Percentiles rank a stretch among this genome's conserved stretches.
Evolutionary conservation across 805 yeast species (phyloP).

Genomic region (Cyberlindnera nakhonratchasimensis): DNA sequence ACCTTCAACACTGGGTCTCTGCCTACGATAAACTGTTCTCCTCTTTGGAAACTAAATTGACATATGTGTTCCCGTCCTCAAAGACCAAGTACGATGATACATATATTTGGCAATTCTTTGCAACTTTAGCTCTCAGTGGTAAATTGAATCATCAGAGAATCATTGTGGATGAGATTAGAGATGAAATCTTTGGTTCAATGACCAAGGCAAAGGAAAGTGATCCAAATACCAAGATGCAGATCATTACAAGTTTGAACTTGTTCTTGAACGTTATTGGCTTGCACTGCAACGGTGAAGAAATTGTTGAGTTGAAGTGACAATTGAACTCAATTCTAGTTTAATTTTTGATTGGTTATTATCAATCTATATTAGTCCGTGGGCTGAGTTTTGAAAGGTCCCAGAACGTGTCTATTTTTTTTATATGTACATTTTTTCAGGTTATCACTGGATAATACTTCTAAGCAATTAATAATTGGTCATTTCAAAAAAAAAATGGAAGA

Average conservation of each 20-base stretch:
- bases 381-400: slow-evolving; percentile 9
- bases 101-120: slow-evolving; percentile 95
- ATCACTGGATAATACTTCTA: neutral
- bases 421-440: neutral
- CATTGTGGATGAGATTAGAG: slow-evolving; percentile 91
- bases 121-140: slow-evolving; percentile 89
- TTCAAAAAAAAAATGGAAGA: neutral
- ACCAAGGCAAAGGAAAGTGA: slow-evolving; percentile 58
- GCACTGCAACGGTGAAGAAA: slow-evolving; percentile 86
- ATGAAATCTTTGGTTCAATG: slow-evolving; percentile 87
- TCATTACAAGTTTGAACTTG: slow-evolving; percentile 78
- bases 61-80: slow-evolving; percentile 77
- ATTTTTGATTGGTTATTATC: neutral
- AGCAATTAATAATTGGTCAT: neutral
- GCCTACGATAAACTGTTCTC: slow-evolving; percentile 82
- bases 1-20: slow-evolving; percentile 59
- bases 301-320: slow-evolving; percentile 61
- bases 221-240: slow-evolving; percentile 46
- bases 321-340: neutral
- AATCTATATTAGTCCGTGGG: slow-evolving; percentile 2
- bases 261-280: slow-evolving; percentile 96
- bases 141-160: slow-evolving; percentile 86
- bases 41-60: slow-evolving; percentile 70
- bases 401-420: slow-evolving; percentile 1
- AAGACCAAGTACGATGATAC: slow-evolving; percentile 30